These are phyloP conservation scores for Gastrodia elata DNA, from an alignment of 106 monocot species.

Conservation along the genomic window DNA sequence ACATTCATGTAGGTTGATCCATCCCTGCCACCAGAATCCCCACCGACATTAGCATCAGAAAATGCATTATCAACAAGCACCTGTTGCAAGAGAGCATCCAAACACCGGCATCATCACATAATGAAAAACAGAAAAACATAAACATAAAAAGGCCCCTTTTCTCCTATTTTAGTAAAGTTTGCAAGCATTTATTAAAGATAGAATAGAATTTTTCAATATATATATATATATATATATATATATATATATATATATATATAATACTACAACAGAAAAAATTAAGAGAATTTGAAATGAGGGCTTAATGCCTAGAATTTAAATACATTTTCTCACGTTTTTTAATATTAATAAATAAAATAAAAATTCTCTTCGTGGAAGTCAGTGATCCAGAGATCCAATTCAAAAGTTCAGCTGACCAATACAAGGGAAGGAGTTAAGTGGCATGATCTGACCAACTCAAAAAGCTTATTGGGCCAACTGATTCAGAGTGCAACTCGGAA, in stretches of 20 bases:
- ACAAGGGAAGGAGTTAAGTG: neutral
- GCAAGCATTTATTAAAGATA: neutral
- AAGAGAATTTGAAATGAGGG: too few relatives aligned
- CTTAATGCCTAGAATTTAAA: too few relatives aligned
- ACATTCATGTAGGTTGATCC: neutral
- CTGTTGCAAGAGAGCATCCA: neutral
- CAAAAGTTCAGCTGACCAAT: neutral
- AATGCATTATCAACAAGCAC: neutral
- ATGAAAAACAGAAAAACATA: neutral
- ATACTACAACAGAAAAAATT: too few relatives aligned
- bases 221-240: too few relatives aligned
- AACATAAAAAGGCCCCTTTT: too few relatives aligned
- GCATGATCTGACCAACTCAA: too few relatives aligned
- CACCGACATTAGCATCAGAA: neutral
- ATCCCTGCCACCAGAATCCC: conserved; percentile 6
- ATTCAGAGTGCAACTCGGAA: too few relatives aligned
- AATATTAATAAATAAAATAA: neutral
- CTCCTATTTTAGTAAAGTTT: neutral
- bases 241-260: neutral
- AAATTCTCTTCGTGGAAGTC: too few relatives aligned
- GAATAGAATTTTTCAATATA: neutral
- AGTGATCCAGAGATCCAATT: too few relatives aligned
- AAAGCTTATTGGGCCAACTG: too few relatives aligned
- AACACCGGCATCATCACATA: neutral
- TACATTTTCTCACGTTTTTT: too few relatives aligned